These are phyloP conservation scores for Cantharellus anzutake DNA, from an alignment of 768 basidiomycete species.

Conservation along the genomic window DNA sequence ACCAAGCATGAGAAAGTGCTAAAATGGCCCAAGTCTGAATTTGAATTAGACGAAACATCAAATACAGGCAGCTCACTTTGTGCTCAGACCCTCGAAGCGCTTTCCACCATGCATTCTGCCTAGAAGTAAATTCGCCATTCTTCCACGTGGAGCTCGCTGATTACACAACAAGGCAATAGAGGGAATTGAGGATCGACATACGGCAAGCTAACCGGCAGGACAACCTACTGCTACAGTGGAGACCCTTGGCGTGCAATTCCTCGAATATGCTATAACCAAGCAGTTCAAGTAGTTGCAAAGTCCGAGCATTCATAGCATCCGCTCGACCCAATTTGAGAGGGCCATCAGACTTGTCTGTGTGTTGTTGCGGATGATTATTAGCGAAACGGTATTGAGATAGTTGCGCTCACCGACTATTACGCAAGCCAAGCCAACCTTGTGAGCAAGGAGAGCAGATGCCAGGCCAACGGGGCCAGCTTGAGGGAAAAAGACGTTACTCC, in stretches of 20 bases:
- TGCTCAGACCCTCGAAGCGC: background rate
- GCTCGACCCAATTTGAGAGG: background rate
- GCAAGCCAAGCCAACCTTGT: background rate
- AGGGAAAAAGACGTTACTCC: no score
- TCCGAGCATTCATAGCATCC: background rate
- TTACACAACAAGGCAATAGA: background rate
- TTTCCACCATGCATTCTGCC: background rate
- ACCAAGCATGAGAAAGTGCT: background rate
- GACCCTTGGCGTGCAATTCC: background rate
- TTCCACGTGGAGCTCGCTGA: background rate
- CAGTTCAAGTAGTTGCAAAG: background rate
- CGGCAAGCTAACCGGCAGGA: background rate
- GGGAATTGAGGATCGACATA: background rate
- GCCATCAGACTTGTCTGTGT: background rate
- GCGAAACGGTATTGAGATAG: background rate
- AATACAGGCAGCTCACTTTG: background rate
- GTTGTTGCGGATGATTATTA: background rate
- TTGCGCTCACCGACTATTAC: background rate
- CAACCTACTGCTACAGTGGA: background rate
- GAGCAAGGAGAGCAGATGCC: background rate
- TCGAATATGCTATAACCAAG: background rate
- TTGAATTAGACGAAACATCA: background rate
- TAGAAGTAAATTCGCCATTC: background rate
- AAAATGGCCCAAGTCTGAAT: background rate
- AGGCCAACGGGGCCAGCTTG: background rate